A percentile compares a stretch with the other conserved stretches of the same genome.
phyloP scores from a whole-genome alignment of 2,329 filamentous ascomycete genomes.

The Penicillium hesseltinei region DNA sequence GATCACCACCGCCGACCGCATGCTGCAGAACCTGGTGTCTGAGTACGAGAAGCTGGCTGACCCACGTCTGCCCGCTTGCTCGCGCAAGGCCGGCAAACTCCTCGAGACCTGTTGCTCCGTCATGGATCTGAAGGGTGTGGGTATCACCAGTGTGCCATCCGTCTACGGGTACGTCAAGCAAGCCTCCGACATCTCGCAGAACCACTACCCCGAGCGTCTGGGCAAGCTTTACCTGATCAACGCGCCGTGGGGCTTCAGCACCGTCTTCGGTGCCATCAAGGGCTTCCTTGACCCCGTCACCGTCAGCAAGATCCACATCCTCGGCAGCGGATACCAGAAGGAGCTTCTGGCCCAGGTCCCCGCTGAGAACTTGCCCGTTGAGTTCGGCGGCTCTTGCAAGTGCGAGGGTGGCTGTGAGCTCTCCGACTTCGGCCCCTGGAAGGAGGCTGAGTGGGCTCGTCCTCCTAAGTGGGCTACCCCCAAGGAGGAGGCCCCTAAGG shows the following conservation, averaged over 20 bases:
- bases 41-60: constrained; percentile 97
- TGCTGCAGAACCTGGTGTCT: constrained; percentile 92
- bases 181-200: constrained; percentile 87
- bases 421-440: constrained; percentile 89
- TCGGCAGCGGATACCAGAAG: constrained; percentile 76
- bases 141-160: constrained; percentile 72
- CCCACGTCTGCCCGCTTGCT: constrained; percentile 90
- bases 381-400: constrained; percentile 79
- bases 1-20: constrained; percentile 87
- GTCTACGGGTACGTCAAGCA: constrained; percentile 86
- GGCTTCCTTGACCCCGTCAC: constrained; percentile 96
- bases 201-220: constrained; percentile 97
- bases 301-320: constrained; percentile 89
- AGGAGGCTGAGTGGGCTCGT: constrained; percentile 46
- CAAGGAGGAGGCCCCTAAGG: constrained; percentile 25
- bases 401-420: constrained; percentile 80
- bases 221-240: constrained; percentile 98
- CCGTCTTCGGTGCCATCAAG: constrained; percentile 83
- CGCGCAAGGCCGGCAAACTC: constrained; percentile 81
- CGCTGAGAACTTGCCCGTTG: constrained; percentile 81
- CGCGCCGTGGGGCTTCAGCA: constrained; percentile 90
- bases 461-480: constrained; percentile 44
- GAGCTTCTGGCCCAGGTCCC: constrained; percentile 83
- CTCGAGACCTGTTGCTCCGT: constrained; percentile 98
- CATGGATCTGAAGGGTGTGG: constrained; percentile 96